These are phyloP conservation scores for Coriaria nepalensis DNA, from an alignment of 306 rosid genomes.

Conservation along the genomic window DNA sequence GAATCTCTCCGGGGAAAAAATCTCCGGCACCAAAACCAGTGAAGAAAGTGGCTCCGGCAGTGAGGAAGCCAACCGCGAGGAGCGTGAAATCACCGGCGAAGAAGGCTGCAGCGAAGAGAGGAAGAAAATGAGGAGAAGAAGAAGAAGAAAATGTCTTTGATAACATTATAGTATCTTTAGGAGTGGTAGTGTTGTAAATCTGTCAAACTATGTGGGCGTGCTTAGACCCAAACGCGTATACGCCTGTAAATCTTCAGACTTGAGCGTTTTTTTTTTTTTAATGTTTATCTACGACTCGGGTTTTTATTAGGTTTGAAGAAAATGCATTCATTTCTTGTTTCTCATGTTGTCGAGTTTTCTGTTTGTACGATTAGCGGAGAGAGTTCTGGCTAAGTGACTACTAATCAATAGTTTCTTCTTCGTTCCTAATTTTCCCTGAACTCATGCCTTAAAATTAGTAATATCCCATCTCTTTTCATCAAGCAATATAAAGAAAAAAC, in stretches of 20 bases:
- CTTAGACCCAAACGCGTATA: not conserved
- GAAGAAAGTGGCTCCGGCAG: not conserved
- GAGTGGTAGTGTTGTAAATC: slow-evolving; percentile 51
- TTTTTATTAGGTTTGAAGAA: too few species aligned
- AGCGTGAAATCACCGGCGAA: slow-evolving; percentile 5
- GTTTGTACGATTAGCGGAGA: too few species aligned
- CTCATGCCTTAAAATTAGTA: too few species aligned
- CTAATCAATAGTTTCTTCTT: too few species aligned
- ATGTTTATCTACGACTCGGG: too few species aligned
- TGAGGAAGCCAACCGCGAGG: not conserved
- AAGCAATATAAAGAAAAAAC: too few species aligned
- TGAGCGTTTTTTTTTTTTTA: not conserved
- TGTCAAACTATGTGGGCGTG: slow-evolving; percentile 23
- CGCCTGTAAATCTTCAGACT: not conserved
- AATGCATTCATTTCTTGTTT: too few species aligned
- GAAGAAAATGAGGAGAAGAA: slow-evolving; percentile 15
- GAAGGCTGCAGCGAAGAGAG: not conserved
- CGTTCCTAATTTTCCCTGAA: too few species aligned
- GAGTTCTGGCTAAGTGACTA: too few species aligned
- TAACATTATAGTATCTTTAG: slow-evolving; percentile 10
- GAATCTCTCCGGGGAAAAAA: slow-evolving; percentile 1
- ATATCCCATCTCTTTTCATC: too few species aligned
- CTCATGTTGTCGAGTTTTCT: too few species aligned
- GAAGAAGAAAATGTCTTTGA: slow-evolving; percentile 30
- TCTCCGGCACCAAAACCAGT: not conserved